Conservation (phyloP, 805 yeast species). For the Tetrapisispora namnaoensis region DNA sequence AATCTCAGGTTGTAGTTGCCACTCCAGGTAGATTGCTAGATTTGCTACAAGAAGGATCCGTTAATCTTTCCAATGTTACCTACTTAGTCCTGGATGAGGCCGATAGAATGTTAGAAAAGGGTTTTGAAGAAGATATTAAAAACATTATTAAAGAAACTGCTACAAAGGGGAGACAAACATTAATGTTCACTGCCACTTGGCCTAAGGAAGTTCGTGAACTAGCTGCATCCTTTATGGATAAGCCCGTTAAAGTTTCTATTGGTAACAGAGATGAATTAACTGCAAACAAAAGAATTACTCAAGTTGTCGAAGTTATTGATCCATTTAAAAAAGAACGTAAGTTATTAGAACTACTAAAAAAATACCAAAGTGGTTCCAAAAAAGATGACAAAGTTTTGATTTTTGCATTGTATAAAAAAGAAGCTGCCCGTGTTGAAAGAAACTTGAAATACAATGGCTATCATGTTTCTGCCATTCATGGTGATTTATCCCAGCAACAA, state of each 20-base stretch:
- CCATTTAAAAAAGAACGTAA: conserved; percentile 70
- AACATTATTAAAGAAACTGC: conserved; percentile 59
- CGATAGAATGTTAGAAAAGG: conserved; percentile 96
- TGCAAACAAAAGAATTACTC: conserved; percentile 91
- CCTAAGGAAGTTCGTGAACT: conserved; percentile 96
- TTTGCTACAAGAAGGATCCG: conserved; percentile 78
- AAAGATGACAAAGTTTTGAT: conserved; percentile 75
- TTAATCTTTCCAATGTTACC: conserved; percentile 54
- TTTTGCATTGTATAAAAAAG: conserved; percentile 93
- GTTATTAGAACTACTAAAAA: conserved; percentile 57
- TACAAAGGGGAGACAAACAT: conserved; percentile 59
- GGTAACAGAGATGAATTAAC: conserved; percentile 91
- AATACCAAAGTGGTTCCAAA: conserved; percentile 61
- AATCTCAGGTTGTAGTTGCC: conserved; percentile 77
- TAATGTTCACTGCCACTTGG: conserved; percentile 99
- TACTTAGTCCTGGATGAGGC: conserved; percentile 94
- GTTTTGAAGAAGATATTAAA: conserved; percentile 94
- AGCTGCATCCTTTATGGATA: conserved; percentile 73
- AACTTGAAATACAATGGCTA: conserved; percentile 64
- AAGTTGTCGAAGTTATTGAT: conserved; percentile 86
- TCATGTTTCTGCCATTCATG: conserved; percentile 87
- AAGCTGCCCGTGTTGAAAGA: conserved; percentile 84
- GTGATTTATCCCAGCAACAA: conserved; percentile 87
- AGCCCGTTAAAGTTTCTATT: conserved; percentile 82
- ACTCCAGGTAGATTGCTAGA: conserved; percentile 98